Base-by-base conservation (phyloP, 495 filamentous ascomycete genomes). In the Talaromyces borbonicus region DNA sequence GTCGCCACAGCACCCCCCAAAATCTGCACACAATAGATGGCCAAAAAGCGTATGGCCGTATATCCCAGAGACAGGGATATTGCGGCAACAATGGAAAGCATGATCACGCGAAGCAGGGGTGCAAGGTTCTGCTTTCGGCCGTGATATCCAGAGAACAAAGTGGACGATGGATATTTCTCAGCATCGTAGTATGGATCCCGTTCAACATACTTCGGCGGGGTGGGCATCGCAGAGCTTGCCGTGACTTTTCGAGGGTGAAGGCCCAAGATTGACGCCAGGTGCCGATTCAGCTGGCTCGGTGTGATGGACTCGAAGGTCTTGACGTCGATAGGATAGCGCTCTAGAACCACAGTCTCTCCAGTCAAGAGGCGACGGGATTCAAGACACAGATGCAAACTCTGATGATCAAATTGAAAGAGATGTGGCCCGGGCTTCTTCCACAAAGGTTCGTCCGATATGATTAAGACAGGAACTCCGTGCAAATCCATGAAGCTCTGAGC, bases 261-360 rank as follows among this genome's bases (percentile, higher is more conserved):
- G 7, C 69, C 73, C 20, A 79, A 80, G 40, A 89, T 61, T 31
- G 75, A 82, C 42, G 83, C 81, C 39, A 89, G 58, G 52, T 87
- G 85, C 45, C 81, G 67, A 56, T 87, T 88, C 56, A 89, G 74
- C 54, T 89, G 84, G 23, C 77, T 62, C 18, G 81, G 74, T 47
- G 84, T 79, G 53, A 89, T 83, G 37, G 78, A 81, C 51, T 80
- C 65, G 48, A 89, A 88, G 0, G 81, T 85, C 40, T 71, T 64
- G n/a, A 85, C 54, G 52, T 89, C 84, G 52, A 88, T 80, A 11
- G 84, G 84, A 16, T 83, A 68, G 11, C 82, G 74, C 49, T 69
- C 67, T 24, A 81, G 59, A 42, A 80, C 62, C 23, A 68, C 60
- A 2, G 65, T 69, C 48, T 72, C 67, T 42, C 67, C 62, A 23